Evolutionary conservation across 225 moss, liverwort and hornwort genomes (phyloP), one percentile per base, ranked within the genome.

Genomic region (Polytrichum commune): DNA sequence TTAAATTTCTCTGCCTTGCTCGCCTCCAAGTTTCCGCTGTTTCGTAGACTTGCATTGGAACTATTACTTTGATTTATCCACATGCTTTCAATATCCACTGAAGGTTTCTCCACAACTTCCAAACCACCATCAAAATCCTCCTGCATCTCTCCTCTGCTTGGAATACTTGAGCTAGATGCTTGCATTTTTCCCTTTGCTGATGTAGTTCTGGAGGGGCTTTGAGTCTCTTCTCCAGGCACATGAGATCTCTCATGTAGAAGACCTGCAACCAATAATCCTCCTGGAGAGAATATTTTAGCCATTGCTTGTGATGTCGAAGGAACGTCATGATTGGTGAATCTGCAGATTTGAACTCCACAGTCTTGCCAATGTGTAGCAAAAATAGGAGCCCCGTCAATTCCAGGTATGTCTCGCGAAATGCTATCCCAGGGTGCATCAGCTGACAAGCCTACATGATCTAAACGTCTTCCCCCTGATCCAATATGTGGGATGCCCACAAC

Each of bases 361-460:
- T 64, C 54, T 54, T 29, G 56, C 20, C 64, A 25, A 26, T 27
- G 27, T 29, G 29, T 7, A 23, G 32, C 8, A 71, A 61, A n/a
- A 54, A 61, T 63, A 46, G 24, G 27, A 62, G 71, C 16, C 16
- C 60, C 7, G 4, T 55, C 65, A 22, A 55, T 18, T 20, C 29
- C 55, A 65, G 73, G 73, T 18, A 65, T 1, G 19, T 19, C 57
- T n/a, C 69, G 67, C 56, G 67, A 72, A 10, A 85, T 62, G 63
- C 68, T 53, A 23, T 74, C 71, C 85, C 85, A 80, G 63, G 81
- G 69, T 18, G 82, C 85, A 68, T 89, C 85, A 63, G 85, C 71
- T 61, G 85, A 78, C 23, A 83, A 64, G 33, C 89, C 89, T 29
- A 85, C 65, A 18, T 66, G 63, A 65, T 85, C 85, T 53, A 76